These are phyloP conservation scores for Sclerospora graminicola DNA, from an alignment of 352 stramenopile genomes.

Conservation along the genomic window DNA sequence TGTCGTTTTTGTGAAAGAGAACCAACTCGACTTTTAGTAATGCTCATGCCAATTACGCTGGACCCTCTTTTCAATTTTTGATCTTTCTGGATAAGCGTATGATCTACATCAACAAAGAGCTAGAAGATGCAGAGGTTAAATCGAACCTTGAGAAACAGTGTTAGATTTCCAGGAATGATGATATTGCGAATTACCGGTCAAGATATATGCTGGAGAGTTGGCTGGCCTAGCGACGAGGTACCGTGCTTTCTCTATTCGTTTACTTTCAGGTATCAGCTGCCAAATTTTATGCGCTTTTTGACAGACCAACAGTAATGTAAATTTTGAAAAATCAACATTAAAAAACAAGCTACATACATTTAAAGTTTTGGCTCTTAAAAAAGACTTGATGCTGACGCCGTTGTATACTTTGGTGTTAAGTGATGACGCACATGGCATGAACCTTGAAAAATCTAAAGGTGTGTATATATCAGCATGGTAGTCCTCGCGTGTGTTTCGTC, in stretches of 20 bases:
- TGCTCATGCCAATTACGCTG: slow-evolving; percentile 41
- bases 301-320: slow-evolving; percentile 14
- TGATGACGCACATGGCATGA: slow-evolving; percentile 2
- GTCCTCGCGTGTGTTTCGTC: slow-evolving; percentile 19
- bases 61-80: slow-evolving; percentile 36
- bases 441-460: neutral
- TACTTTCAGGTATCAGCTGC: neutral
- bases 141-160: slow-evolving; percentile 9
- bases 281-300: neutral
- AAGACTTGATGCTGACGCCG: slow-evolving; percentile 2
- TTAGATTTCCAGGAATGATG: slow-evolving; percentile 2
- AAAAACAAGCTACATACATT: slow-evolving; percentile 7
- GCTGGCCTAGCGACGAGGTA: slow-evolving; percentile 12
- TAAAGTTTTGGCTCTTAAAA: neutral
- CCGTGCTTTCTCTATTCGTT: neutral
- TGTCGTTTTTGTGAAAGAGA: slow-evolving; percentile 68
- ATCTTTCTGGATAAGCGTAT: slow-evolving; percentile 62
- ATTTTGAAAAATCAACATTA: slow-evolving; percentile 14
- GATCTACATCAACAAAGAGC: slow-evolving; percentile 9
- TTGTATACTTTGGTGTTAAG: slow-evolving; percentile 1
- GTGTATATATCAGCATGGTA: slow-evolving; percentile 18
- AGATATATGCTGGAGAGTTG: slow-evolving; percentile 11
- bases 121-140: slow-evolving; percentile 11
- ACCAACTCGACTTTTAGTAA: slow-evolving; percentile 60
- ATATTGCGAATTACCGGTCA: slow-evolving; percentile 6